Evolutionary conservation across 768 basidiomycete genomes (phyloP), one percentile per base, ranked within the genome.

Genomic region (Tylopilus balloui): DNA sequence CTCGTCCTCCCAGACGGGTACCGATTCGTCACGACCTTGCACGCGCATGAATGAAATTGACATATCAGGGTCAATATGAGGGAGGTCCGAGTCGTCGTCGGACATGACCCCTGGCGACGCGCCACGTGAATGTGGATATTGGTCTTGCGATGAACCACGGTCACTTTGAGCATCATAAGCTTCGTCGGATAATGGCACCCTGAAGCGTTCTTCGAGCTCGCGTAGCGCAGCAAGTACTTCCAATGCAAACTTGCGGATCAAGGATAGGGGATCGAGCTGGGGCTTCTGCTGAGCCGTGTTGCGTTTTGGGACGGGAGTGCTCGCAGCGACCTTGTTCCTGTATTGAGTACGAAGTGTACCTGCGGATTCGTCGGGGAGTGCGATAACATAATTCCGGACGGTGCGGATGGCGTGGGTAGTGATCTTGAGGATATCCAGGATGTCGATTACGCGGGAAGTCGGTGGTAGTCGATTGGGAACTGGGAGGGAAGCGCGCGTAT

Each of bases 1-100:
- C 43, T 85, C 84, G 52, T 88, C 85, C 53, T 88, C 86, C 90
- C 90, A 92, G 1, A 92, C 87, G 0, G 86, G 85, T 8, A 92
- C 75, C 15, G 74, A 75, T 56, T 81, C 79, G 32, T 72, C 68
- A 24, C 78, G 73, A 6, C 87, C 87, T 50, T 83, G 78, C 13
- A 88, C 84, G 50, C 78, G 83, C 21, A 89, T 74, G 61, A 85
- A 85, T 1, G 84, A 80, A 49, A 88, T 75, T 5, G 83, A 79
- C 47, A 76, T 69, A 51, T 86, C 85, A 20, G 73, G 72, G 45
- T 84, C 84, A n/a, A 71, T 42, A 9, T 63, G 66, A 19, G 63
- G 66, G 6, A 57, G 61, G 39, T 63, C 63, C 42, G 55, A 42
- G 28, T 59, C 61, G 25, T 67, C 70, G 29, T 77, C 74, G 1